Base-by-base conservation (phyloP, 805 yeast species). In the Spathaspora arborariae region DNA sequence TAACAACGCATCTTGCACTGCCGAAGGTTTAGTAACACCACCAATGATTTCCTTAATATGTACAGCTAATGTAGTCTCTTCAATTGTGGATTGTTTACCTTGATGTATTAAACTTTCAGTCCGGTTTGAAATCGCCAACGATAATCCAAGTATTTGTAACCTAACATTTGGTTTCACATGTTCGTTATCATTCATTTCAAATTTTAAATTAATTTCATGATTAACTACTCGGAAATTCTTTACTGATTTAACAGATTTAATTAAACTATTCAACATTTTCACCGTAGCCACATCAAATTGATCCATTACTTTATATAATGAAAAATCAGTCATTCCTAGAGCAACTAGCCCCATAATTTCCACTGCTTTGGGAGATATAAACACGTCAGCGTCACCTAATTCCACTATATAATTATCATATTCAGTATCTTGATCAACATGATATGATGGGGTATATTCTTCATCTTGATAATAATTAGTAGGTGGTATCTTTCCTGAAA, bases 271-370 rank as follows among this genome's bases (percentile, higher is more conserved):
- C 20, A 87, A 60, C 7, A 67, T 64, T 27, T 64, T 61, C 10
- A 87, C 70, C 2, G 85, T 77, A 8, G 79, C 78, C 15, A 79
- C 60, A 49, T 91, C 95, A 13, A 89, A 63, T 15, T 61, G 60
- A 60, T 91, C 97, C 54, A 90, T 65, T 4, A 81, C 68, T 10
- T 73, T 68, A 8, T 73, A 74, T 27, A 81, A 58, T 2, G 76
- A 67, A 13, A 68, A 65, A 15, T 61, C 62, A 20, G 69, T 65
- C 11, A 67, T 53, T 1, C 64, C 61, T 3, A 63, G 62, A 1
- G 66, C 41, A 27, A 81, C 54, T 0, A 62, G 65, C 1, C 75
- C 64, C 0, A 80, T 22, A 1, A 74, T 57, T 4, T 61, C 59
- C 0, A 81, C 18, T 0, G 79, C 64, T 9, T 54, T 49, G 0